Evolutionary conservation across 768 basidiomycete genomes (phyloP).

Genomic region (Hemileccinum impolitum): DNA sequence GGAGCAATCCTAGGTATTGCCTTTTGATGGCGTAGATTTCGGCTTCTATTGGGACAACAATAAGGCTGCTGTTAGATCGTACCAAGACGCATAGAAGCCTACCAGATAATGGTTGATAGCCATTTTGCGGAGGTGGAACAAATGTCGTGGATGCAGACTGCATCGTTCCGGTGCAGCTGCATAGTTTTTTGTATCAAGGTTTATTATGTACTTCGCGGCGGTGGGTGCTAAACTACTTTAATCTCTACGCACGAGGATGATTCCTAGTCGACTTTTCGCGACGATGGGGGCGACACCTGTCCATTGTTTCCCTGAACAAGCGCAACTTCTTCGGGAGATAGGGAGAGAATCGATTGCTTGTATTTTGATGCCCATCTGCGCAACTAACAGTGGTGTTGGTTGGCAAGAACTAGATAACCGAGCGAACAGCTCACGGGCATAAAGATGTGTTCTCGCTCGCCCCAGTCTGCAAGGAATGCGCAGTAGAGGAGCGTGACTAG

Average conservation of each 20-base stretch:
- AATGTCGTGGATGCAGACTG: constrained; percentile 44
- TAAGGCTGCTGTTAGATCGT: constrained; percentile 14
- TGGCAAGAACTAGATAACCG: not conserved
- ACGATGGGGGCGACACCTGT: not conserved
- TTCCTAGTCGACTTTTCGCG: not conserved
- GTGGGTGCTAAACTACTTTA: constrained; percentile 2
- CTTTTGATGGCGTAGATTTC: constrained; percentile 61
- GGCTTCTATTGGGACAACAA: constrained; percentile 31
- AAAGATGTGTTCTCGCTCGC: constrained; percentile 70
- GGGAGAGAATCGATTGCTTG: constrained; percentile 51
- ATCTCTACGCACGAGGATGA: not conserved
- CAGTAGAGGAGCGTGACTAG: constrained; percentile 54
- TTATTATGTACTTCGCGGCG: constrained; percentile 30
- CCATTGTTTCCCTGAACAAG: constrained; percentile 15
- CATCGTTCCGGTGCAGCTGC: constrained; percentile 63
- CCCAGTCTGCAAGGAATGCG: constrained; percentile 63
- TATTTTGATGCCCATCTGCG: constrained; percentile 55
- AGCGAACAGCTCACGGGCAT: constrained; percentile 47
- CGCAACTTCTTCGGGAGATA: constrained; percentile 53
- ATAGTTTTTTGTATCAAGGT: constrained; percentile 73
- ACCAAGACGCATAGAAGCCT: constrained; percentile 24
- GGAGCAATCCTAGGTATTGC: constrained; percentile 65
- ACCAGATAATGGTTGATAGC: constrained; percentile 36
- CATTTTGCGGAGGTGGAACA: constrained; percentile 36
- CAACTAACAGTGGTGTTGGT: constrained; percentile 36